phyloP scores from a whole-genome alignment of 1,139 yeast species.

The Pneumocystis murina region DNA sequence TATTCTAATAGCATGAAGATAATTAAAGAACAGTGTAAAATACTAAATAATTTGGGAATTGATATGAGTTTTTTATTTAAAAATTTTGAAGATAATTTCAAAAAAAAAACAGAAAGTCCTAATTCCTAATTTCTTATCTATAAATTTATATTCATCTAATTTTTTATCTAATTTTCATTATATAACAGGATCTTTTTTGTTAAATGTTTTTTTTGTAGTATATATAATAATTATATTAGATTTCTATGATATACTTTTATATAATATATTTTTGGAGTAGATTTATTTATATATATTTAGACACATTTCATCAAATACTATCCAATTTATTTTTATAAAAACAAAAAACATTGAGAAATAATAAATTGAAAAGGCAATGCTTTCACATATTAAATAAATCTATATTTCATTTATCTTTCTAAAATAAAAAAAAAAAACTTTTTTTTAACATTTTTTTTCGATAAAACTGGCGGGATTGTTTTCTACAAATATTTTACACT shows the following conservation, averaged over 20 bases:
- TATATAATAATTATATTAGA: background rate
- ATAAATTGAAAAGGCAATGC: background rate
- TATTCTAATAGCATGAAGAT: background rate
- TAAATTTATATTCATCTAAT: background rate
- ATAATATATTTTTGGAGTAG: too few relatives aligned
- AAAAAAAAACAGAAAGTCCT: background rate
- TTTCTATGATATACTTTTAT: background rate
- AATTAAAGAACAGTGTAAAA: background rate
- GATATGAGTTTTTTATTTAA: background rate
- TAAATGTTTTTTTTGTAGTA: background rate
- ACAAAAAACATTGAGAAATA: background rate
- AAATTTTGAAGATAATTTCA: background rate
- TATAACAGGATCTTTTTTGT: background rate
- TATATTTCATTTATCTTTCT: background rate
- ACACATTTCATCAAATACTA: too few relatives aligned
- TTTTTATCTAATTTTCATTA: background rate
- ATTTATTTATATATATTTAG: too few relatives aligned
- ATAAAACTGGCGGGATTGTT: background rate
- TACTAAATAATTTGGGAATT: background rate
- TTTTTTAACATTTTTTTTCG: background rate
- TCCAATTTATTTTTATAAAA: background rate
- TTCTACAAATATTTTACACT: background rate
- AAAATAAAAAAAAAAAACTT: background rate
- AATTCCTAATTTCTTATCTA: background rate
- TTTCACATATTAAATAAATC: background rate